A percentile compares a stretch with the other conserved stretches of the same genome.
phyloP scores from a whole-genome alignment of 768 basidiomycete species.

The Pluteus cervinus region DNA sequence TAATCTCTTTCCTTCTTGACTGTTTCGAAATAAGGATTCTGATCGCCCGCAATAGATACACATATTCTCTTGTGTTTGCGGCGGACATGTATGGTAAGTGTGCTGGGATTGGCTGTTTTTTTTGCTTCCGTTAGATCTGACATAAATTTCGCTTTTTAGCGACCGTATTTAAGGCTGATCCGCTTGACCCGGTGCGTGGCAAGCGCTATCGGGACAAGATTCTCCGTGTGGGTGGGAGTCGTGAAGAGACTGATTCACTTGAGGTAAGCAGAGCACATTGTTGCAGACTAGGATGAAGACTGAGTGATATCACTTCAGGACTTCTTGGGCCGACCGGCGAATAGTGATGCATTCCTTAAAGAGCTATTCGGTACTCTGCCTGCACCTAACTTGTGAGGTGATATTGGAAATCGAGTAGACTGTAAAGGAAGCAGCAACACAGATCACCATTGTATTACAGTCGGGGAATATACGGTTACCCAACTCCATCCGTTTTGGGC shows the following conservation, averaged over 20 bases:
- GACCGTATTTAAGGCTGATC: slow-evolving; percentile 78
- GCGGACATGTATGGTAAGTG: slow-evolving; percentile 50
- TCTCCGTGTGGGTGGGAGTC: slow-evolving; percentile 65
- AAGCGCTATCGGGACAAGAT: slow-evolving; percentile 71
- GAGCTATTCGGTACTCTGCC: slow-evolving; percentile 50
- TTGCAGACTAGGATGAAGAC: neutral
- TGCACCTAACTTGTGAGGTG: slow-evolving; percentile 26
- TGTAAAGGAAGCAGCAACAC: neutral
- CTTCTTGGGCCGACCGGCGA: slow-evolving; percentile 73
- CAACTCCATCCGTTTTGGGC: too few species aligned
- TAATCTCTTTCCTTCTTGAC: slow-evolving; percentile 12
- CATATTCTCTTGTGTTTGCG: slow-evolving; percentile 65
- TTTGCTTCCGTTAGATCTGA: neutral
- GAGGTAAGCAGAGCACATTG: slow-evolving; percentile 34
- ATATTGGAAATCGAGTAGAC: neutral
- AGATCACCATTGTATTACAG: slow-evolving; percentile 1
- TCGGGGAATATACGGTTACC: too few species aligned
- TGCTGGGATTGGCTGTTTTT: neutral
- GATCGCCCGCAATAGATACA: slow-evolving; percentile 33
- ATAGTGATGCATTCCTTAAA: slow-evolving; percentile 68
- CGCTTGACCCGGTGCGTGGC: slow-evolving; percentile 64
- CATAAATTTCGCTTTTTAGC: slow-evolving; percentile 21
- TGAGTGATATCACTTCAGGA: slow-evolving; percentile 33
- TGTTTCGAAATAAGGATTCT: slow-evolving; percentile 2
- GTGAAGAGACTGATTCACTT: slow-evolving; percentile 77